phyloP scores from a whole-genome alignment of 2,329 filamentous ascomycete genomes.

The Fusarium abutilonis region DNA sequence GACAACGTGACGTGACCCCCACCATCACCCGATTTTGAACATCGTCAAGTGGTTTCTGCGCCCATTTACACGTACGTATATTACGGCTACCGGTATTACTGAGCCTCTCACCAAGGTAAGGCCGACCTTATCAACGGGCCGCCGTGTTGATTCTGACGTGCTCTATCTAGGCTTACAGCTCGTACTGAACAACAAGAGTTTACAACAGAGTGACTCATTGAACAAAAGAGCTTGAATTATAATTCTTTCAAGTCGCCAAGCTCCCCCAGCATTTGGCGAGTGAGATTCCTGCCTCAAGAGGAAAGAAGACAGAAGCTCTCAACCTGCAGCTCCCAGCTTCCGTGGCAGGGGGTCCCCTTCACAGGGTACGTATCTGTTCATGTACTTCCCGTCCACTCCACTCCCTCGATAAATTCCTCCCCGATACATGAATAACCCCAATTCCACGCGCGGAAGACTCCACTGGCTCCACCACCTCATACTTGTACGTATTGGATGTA shows the following conservation, averaged over 20 bases:
- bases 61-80: constrained; percentile 14
- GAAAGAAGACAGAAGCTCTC: constrained; percentile 39
- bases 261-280: constrained; percentile 26
- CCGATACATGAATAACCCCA: constrained; percentile 42
- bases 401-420: constrained; percentile 29
- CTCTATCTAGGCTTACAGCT: constrained; percentile 10
- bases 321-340: constrained; percentile 28
- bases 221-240: constrained; percentile 3
- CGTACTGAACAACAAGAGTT: not conserved
- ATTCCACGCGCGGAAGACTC: constrained; percentile 5
- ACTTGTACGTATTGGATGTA: no score
- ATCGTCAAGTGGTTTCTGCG: constrained; percentile 32
- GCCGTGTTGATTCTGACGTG: constrained; percentile 4
- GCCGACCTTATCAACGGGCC: constrained; percentile 16
- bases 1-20: constrained; percentile 46
- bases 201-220: constrained; percentile 23
- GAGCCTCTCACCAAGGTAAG: constrained; percentile 30
- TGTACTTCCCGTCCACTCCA: no score
- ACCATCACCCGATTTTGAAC: constrained; percentile 41
- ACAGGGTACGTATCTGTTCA: constrained; percentile 30
- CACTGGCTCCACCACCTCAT: constrained; percentile 25
- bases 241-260: constrained; percentile 10
- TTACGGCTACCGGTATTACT: constrained; percentile 9
- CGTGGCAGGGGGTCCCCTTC: constrained; percentile 24
- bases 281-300: constrained; percentile 36